Percentiles rank a stretch among this genome's conserved stretches.
Evolutionary conservation across 306 rosid species (phyloP).

Genomic region (Vigna radiata): DNA sequence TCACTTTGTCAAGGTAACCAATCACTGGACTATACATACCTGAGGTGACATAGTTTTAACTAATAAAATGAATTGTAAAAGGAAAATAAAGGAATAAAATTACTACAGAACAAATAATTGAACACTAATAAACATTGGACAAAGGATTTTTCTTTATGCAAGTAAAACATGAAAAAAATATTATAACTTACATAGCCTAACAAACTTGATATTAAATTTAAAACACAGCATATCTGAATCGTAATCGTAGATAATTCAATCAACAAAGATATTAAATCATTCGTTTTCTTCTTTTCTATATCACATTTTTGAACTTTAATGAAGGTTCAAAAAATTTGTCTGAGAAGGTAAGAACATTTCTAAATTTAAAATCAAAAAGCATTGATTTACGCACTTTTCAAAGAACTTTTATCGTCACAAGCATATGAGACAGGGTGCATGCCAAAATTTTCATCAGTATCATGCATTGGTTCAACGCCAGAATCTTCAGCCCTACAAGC

Average conservation of each 20-base stretch:
- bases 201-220: background rate
- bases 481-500: slow-evolving; percentile 65
- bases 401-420: slow-evolving; percentile 73
- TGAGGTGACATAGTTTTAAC: slow-evolving; percentile 49
- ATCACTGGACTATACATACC: slow-evolving; percentile 80
- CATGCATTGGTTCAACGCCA: slow-evolving; percentile 67
- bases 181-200: slow-evolving; percentile 22
- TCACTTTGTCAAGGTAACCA: slow-evolving; percentile 90
- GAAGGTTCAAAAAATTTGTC: slow-evolving; percentile 6
- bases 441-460: slow-evolving; percentile 72
- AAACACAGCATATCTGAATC: slow-evolving; percentile 13
- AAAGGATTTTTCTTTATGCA: slow-evolving; percentile 14
- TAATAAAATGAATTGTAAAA: slow-evolving; percentile 16
- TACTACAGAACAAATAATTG: slow-evolving; percentile 26
- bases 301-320: slow-evolving; percentile 16
- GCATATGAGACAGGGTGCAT: slow-evolving; percentile 65
- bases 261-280: slow-evolving; percentile 18
- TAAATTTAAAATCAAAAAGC: slow-evolving; percentile 10
- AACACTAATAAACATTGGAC: slow-evolving; percentile 2
- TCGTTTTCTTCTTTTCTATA: background rate
- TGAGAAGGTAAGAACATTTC: slow-evolving; percentile 1
- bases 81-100: slow-evolving; percentile 13
- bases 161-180: slow-evolving; percentile 27
- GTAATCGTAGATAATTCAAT: slow-evolving; percentile 22
- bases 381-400: slow-evolving; percentile 74